A percentile compares a stretch with the other conserved stretches of the same genome.
phyloP scores from a whole-genome alignment of 2,329 filamentous ascomycete species.

The Colletotrichum falcatum region DNA sequence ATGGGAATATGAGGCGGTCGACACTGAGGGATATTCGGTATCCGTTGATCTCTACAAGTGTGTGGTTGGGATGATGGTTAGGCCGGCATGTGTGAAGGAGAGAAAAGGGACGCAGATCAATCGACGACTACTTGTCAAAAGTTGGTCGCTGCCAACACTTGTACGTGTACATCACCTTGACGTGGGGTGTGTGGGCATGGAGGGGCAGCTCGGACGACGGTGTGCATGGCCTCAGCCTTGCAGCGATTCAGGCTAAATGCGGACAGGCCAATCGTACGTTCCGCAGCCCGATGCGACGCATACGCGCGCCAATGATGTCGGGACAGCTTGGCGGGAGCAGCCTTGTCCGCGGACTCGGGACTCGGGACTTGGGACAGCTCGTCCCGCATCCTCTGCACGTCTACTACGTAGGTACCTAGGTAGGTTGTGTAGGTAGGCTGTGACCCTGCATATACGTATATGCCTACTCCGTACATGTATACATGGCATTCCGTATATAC shows the following conservation, averaged over 20 bases:
- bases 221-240: slow-evolving; percentile 39
- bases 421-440: slow-evolving; percentile 1
- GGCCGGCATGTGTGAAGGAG: background rate
- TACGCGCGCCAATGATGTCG: slow-evolving; percentile 37
- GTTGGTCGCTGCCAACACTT: slow-evolving; percentile 19
- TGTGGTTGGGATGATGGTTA: background rate
- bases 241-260: slow-evolving; percentile 38
- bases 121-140: slow-evolving; percentile 17
- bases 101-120: slow-evolving; percentile 3
- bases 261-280: slow-evolving; percentile 25
- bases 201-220: slow-evolving; percentile 35
- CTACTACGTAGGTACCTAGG: no score
- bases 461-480: no score
- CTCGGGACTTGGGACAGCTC: slow-evolving; percentile 35
- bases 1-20: background rate
- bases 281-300: slow-evolving; percentile 6
- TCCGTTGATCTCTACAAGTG: slow-evolving; percentile 12
- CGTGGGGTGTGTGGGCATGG: slow-evolving; percentile 37
- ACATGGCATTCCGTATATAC: no score
- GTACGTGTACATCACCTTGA: slow-evolving; percentile 35
- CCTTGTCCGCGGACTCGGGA: slow-evolving; percentile 20
- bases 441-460: slow-evolving; percentile 20
- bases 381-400: slow-evolving; percentile 25
- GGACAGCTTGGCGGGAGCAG: slow-evolving; percentile 33
- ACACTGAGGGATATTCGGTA: slow-evolving; percentile 12